Base-by-base conservation (phyloP, 2,329 filamentous ascomycete genomes). In the Elsinoe ampelina region DNA sequence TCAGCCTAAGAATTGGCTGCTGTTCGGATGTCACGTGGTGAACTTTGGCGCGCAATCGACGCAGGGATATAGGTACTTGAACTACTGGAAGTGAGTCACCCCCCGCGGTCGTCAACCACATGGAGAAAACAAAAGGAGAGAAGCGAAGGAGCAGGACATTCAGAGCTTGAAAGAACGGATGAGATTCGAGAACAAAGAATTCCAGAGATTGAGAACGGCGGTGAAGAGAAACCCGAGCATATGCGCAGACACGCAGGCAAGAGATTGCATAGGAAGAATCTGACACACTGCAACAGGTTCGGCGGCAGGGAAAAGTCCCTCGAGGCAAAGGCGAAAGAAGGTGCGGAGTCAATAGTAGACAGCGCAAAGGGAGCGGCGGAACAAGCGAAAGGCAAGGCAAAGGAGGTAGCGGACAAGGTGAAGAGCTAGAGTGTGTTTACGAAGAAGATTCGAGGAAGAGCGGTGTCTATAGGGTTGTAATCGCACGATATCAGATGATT, bases 21-120 rank as follows among this genome's bases (percentile, higher is more conserved):
- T 85, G 57, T 85, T 85, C 70, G 82, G 78, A 62, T 85, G 82
- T 73, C 82, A 85, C 70, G 72, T 80, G 59, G 77, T 84, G 71
- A 85, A 85, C 72, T 84, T 82, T 70, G 71, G 70, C 61, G 79
- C 80, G 45, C 82, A 85, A 70, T 62, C 74, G 43, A 79, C 77
- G 32, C 82, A 85, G 68, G 80, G 75, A 17, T 84, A 83, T 71
- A 74, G 82, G 56, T 85, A 81, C 66, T 60, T 82, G 61, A 77
- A 79, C 64, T 82, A 83, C 71, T 83, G 78, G 78, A 73, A 78
- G 67, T 69, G 64, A 42, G 67, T 66, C 10, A 48, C 19, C 45
- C 13, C 22, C n/a, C 19, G 2, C 35, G 19, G 45, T 38, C 5
- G 22, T 26, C 22, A 26, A 3, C 22, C 22, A 26, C 6, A 26